A percentile compares a stretch with the other conserved stretches of the same genome.
Conservation (phyloP, 148 eudicot genomes). For the Nepenthes gracilis region DNA sequence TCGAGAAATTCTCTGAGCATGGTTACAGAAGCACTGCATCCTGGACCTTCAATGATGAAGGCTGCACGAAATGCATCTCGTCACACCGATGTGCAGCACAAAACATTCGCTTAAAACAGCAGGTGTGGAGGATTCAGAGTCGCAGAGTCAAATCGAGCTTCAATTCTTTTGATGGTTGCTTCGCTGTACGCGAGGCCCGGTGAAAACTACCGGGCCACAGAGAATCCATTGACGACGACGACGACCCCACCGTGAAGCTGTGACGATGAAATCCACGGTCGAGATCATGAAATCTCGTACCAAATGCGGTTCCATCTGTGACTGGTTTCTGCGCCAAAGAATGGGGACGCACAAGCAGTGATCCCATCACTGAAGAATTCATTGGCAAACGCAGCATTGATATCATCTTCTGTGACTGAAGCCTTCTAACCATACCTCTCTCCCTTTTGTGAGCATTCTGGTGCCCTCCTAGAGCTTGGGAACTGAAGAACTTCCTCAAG, state of each 20-base stretch:
- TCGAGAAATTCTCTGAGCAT: no score
- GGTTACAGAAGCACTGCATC: no score
- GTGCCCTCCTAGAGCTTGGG: conserved; percentile 81
- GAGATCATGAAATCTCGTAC: conserved; percentile 14
- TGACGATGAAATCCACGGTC: conserved; percentile 9
- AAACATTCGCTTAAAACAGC: neutral
- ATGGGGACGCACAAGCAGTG: conserved; percentile 55
- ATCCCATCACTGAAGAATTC: conserved; percentile 24
- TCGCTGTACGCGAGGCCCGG: conserved; percentile 3
- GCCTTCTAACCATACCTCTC: conserved; percentile 49
- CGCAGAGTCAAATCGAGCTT: conserved; percentile 32
- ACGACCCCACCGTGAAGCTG: conserved; percentile 15
- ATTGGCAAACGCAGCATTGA: conserved; percentile 27
- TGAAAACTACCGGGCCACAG: conserved; percentile 68
- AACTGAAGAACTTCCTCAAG: conserved; percentile 61
- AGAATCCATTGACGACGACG: conserved; percentile 1
- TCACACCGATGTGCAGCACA: no score
- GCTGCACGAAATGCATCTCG: no score
- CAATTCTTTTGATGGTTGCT: conserved; percentile 16
- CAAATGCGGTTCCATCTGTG: conserved; percentile 12
- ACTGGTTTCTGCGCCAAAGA: conserved; percentile 37
- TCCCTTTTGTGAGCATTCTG: conserved; percentile 15
- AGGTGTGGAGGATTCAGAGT: conserved; percentile 15
- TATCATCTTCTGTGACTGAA: conserved; percentile 36
- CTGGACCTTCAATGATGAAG: no score